Evolutionary conservation across 1,284 basidiomycete species (phyloP).

Genomic region (Apiotrichum siamense): DNA sequence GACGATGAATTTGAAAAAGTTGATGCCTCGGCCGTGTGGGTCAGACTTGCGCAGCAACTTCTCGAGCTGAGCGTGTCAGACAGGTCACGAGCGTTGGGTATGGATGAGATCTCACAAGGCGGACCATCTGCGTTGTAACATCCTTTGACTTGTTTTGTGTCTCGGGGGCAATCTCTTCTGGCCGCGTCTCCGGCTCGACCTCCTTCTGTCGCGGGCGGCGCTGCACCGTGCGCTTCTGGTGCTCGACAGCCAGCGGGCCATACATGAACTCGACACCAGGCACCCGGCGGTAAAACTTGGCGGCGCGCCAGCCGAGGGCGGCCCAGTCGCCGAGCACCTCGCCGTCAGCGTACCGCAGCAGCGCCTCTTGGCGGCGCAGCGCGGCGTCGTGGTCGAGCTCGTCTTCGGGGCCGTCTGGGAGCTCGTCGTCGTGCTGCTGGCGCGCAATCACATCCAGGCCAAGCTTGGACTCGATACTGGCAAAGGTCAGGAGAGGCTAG

Average conservation of each 20-base stretch:
- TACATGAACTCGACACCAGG: conserved; percentile 49
- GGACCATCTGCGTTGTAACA: conserved; percentile 23
- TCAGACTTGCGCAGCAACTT: no score
- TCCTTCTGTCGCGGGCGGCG: conserved; percentile 1
- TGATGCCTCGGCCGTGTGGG: conserved; percentile 39
- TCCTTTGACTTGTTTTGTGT: conserved; percentile 20
- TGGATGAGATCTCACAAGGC: conserved; percentile 14
- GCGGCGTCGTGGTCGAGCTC: conserved; percentile 18
- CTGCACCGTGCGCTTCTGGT: conserved; percentile 8
- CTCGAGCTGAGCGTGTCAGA: no score
- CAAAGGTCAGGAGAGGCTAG: neutral
- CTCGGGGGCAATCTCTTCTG: conserved; percentile 16
- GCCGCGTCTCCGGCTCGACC: conserved; percentile 1
- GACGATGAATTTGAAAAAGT: conserved; percentile 41
- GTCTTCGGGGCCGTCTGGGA: conserved; percentile 22
- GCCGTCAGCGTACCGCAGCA: neutral
- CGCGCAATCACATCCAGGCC: conserved; percentile 26
- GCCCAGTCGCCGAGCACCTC: conserved; percentile 38
- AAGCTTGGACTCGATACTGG: conserved; percentile 31
- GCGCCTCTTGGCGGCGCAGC: neutral
- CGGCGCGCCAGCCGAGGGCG: conserved; percentile 46
- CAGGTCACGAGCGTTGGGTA: neutral
- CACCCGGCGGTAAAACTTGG: conserved; percentile 37
- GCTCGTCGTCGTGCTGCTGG: conserved; percentile 23
- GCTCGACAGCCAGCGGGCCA: conserved; percentile 30